Evolutionary conservation across 306 rosid species (phyloP), one percentile per base, ranked within the genome.

Genomic region (Cyclanthera cordifolia): DNA sequence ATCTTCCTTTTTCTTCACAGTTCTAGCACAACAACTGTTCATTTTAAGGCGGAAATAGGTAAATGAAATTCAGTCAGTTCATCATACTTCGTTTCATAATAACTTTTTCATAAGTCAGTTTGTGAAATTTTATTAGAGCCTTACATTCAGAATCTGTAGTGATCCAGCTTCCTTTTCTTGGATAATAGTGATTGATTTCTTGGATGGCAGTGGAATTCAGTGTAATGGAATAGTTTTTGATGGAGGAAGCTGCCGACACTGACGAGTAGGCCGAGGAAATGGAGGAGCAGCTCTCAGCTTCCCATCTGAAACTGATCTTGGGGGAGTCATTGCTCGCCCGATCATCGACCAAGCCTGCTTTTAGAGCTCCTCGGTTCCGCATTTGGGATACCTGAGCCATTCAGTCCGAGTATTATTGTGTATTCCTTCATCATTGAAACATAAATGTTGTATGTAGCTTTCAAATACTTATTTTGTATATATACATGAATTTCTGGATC

Each of bases 21-120:
- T 77, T 93, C 99, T 56, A 93, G 84, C 79, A 93, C 99, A 85
- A 90, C 96, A 85, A 88, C 99, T 93, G 91, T 69, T 4, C 61
- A 53, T 32, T 50, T 34, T 4, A 58, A 28, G 58, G 53, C 23
- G 37, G 32, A n/a, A n/a, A 50, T 69, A 39, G 9, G 49, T 43
- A 43, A 45, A 63, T 28, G 48, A 43, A 45, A 63, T 28, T 28
- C 23, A 45, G 25, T 23, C 43, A 52, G 30, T 20, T 87, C 66
- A 73, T 72, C 54, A 53, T 60, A 2, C 41, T 37, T 39, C 32
- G 2, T 20, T 60, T 14, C 19, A 57, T 49, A 39, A 25, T 8
- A 12, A 16, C 16, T 66, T 10, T 28, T 8, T 16, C 17, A 3
- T n/a, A 27, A 14, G 53, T 43, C 47, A 34, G 58, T 32, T 47